These are phyloP conservation scores for Chrysanthemum lavandulifolium DNA, from an alignment of 129 eudicot species.

Conservation along the genomic window DNA sequence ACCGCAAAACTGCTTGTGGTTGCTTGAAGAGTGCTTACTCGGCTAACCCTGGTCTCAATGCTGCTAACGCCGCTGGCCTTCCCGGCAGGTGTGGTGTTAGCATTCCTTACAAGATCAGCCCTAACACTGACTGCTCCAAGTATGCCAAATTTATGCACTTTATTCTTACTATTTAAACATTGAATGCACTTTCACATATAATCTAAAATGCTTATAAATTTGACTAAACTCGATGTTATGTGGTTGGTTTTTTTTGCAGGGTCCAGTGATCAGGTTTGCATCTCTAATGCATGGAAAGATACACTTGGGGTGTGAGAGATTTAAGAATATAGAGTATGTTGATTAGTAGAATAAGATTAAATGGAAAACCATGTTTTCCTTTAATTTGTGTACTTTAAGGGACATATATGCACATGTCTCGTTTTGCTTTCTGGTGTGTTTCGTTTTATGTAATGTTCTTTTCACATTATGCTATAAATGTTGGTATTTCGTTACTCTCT, in stretches of 20 bases:
- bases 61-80: conserved; percentile 21
- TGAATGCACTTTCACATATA: background rate
- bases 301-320: background rate
- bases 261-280: background rate
- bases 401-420: too few species aligned
- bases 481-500: too few species aligned
- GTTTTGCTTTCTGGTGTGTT: too few species aligned
- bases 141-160: conserved; percentile 13
- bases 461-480: too few species aligned
- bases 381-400: too few species aligned
- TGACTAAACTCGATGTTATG: background rate
- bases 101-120: conserved; percentile 43
- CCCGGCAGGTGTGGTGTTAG: conserved; percentile 47
- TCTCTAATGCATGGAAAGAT: conserved; percentile 2
- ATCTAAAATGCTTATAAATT: background rate
- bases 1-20: conserved; percentile 34
- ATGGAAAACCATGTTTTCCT: background rate
- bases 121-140: conserved; percentile 44
- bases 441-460: too few species aligned
- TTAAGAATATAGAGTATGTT: background rate
- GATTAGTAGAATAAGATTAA: background rate
- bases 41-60: conserved; percentile 4
- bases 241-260: background rate
- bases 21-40: conserved; percentile 35
- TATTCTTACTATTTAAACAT: background rate